Base-by-base conservation (phyloP, 495 filamentous ascomycete species). In the Cercophora newfieldiana region DNA sequence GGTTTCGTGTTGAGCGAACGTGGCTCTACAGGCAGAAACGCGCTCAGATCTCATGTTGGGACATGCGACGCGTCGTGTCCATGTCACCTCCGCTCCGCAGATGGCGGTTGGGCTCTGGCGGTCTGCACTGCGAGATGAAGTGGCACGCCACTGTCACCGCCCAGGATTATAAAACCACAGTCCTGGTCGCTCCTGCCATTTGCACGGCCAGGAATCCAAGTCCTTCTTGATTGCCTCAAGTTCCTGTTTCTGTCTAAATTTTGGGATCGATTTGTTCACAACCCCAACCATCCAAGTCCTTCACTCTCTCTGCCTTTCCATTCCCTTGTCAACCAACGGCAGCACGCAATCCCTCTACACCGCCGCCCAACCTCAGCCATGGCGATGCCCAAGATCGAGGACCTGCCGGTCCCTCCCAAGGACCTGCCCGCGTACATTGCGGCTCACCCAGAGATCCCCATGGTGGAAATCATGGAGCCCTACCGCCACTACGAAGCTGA, bases 401-500 rank as follows among this genome's bases (percentile, higher is more conserved):
- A 21, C 49, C 73, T 85, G 25, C 83, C 84, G 0, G 78, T 74
- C 14, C 72, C 79, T 26, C 77, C 79, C 26, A 25, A 65, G 54
- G 75, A 76, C 57, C 74, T 86, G 70, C 74, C 76, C 59, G 79
- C 78, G 57, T 76, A 85, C 66, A 75, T 86, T 56, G 72, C 69
- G 47, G 66, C 81, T 54, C 79, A 89, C 63, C 83, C 85, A 7
- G 65, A 85, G 2, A 82, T 72, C 26, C 78, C 86, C 1, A 77
- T 93, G 61, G 66, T 63, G 0, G 76, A 90, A 19, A 72, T 93
- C 24, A 71, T 92, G 47, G 75, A 84, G 64, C 91, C 91, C 1
- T 94, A 87, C 75, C 87, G 88, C 66, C 74, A 83, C 12, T 91
- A 85, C 61, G 91, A 94, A 66, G 81, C 85, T 21, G 81, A 84